Evolutionary conservation across 805 yeast species (phyloP).

Genomic region (Wickerhamomyces rabaulensis): DNA sequence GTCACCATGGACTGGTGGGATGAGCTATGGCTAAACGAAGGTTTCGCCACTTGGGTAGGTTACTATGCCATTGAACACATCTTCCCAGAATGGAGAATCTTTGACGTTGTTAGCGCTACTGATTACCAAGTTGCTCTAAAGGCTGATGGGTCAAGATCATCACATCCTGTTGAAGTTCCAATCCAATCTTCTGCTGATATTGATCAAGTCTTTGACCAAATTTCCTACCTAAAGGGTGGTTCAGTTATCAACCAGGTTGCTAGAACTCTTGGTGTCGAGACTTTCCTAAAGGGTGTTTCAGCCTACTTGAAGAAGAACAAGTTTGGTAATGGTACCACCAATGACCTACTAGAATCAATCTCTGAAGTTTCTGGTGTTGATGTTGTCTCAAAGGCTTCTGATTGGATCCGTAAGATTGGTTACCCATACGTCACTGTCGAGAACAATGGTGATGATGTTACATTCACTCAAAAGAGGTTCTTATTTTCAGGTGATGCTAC

Average conservation of each 20-base stretch:
- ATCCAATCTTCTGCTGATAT: slow-evolving; percentile 71
- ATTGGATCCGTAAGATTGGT: slow-evolving; percentile 78
- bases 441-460: slow-evolving; percentile 40
- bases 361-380: slow-evolving; percentile 65
- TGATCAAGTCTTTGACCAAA: slow-evolving; percentile 80
- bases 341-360: slow-evolving; percentile 69
- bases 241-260: slow-evolving; percentile 72
- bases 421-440: slow-evolving; percentile 71
- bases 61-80: slow-evolving; percentile 72
- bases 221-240: slow-evolving; percentile 81
- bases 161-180: slow-evolving; percentile 84
- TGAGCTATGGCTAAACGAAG: slow-evolving; percentile 84
- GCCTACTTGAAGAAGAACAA: slow-evolving; percentile 67
- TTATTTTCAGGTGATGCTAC: slow-evolving; percentile 70
- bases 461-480: slow-evolving; percentile 66
- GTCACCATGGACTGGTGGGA: slow-evolving; percentile 95
- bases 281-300: slow-evolving; percentile 73
- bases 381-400: slow-evolving; percentile 61
- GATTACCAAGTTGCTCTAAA: slow-evolving; percentile 67
- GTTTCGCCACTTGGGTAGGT: slow-evolving; percentile 88
- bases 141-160: slow-evolving; percentile 71
- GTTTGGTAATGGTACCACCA: slow-evolving; percentile 71
- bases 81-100: slow-evolving; percentile 80
- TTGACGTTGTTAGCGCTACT: slow-evolving; percentile 71
- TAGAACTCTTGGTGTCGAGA: slow-evolving; percentile 68